phyloP scores from a whole-genome alignment of 1,284 basidiomycete species.

The Schizophyllum commune region DNA sequence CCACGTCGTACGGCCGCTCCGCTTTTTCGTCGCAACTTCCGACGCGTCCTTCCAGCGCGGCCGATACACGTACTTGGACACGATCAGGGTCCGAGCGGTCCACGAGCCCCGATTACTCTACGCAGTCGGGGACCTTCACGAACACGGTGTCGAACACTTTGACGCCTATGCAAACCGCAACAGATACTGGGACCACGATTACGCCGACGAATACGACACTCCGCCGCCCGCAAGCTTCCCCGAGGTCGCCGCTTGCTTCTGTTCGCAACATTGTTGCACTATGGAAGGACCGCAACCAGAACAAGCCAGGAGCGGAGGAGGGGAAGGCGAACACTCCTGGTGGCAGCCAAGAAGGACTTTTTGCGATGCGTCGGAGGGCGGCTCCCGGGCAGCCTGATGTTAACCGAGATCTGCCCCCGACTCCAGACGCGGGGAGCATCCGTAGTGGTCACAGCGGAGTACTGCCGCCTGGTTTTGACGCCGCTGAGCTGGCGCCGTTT shows the following conservation, averaged over 20 bases:
- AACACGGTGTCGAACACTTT: conserved; percentile 13
- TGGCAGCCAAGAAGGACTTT: conserved; percentile 7
- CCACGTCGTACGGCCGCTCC: background rate
- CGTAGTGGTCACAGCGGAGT: conserved; percentile 7
- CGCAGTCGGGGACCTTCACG: conserved; percentile 9
- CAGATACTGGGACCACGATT: background rate
- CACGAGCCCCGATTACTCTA: conserved; percentile 2
- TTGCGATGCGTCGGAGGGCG: conserved; percentile 6
- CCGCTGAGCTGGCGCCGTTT: conserved; percentile 31
- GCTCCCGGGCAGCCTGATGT: conserved; percentile 2
- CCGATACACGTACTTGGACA: conserved; percentile 11
- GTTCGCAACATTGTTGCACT: conserved; percentile 74
- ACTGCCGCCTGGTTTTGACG: conserved; percentile 30
- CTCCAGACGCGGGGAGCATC: conserved; percentile 2
- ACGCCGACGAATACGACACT: conserved; percentile 24
- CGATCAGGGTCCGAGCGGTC: conserved; percentile 3
- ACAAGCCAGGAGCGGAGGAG: conserved; percentile 39
- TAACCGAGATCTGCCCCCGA: conserved; percentile 4
- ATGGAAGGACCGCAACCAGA: conserved; percentile 72
- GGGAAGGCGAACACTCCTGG: conserved; percentile 17
- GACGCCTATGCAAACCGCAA: conserved; percentile 12
- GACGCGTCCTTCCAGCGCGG: background rate
- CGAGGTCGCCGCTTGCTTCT: conserved; percentile 59
- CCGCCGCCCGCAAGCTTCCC: conserved; percentile 50
- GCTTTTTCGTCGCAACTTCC: conserved; percentile 1